These are phyloP conservation scores for Trichoderma asperelloides DNA, from an alignment of 495 filamentous ascomycete genomes.

Conservation along the genomic window DNA sequence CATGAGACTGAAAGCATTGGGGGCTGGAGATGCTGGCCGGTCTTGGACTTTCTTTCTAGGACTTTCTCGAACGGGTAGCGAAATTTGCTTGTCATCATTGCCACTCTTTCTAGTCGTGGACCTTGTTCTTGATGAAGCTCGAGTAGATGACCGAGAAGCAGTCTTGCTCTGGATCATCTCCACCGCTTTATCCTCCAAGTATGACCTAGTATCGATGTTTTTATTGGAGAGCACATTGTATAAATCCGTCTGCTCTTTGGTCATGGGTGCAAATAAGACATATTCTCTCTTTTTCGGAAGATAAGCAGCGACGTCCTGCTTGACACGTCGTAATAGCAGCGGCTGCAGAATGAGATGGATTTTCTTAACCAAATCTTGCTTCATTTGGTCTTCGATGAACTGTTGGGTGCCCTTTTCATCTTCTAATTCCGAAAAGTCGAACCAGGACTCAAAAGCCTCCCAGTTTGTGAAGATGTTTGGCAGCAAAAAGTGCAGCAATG, in stretches of 20 bases:
- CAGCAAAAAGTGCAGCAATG: slow-evolving; percentile 84
- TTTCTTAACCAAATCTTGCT: slow-evolving; percentile 74
- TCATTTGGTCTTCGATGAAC: slow-evolving; percentile 67
- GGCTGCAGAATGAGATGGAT: slow-evolving; percentile 91
- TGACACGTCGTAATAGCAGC: slow-evolving; percentile 78
- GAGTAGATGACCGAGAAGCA: slow-evolving; percentile 21
- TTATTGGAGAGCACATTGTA: slow-evolving; percentile 80
- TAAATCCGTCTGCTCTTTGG: slow-evolving; percentile 76
- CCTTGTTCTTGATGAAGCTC: slow-evolving; percentile 24
- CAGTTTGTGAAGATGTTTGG: slow-evolving; percentile 87
- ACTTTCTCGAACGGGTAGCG: slow-evolving; percentile 11
- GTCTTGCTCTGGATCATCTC: slow-evolving; percentile 50
- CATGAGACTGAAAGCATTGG: slow-evolving; percentile 39
- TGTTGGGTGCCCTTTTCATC: slow-evolving; percentile 62
- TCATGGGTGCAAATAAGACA: slow-evolving; percentile 84
- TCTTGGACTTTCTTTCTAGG: slow-evolving; percentile 13
- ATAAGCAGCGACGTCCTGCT: slow-evolving; percentile 81
- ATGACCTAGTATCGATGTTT: slow-evolving; percentile 57
- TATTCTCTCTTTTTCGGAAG: slow-evolving; percentile 97
- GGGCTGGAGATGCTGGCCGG: slow-evolving; percentile 14
- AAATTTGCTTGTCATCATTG: slow-evolving; percentile 14
- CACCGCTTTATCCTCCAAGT: slow-evolving; percentile 76
- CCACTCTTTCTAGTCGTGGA: slow-evolving; percentile 17
- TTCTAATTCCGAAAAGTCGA: slow-evolving; percentile 85
- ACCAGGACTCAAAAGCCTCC: slow-evolving; percentile 86